Evolutionary conservation across 1,284 basidiomycete species (phyloP).

Genomic region (Wallemia ichthyophaga): DNA sequence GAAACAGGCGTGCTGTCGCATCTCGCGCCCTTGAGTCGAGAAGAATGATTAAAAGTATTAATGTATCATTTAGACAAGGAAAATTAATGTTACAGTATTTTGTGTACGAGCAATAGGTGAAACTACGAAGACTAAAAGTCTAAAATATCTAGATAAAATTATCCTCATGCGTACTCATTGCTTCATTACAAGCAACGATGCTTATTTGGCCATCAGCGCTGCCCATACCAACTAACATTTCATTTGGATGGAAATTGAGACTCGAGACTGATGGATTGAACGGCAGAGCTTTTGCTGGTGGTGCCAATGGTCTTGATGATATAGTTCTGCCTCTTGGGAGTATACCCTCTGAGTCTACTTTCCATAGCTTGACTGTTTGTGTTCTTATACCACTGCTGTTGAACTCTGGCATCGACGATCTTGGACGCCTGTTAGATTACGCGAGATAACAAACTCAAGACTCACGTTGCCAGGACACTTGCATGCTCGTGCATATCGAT

Average conservation of each 20-base stretch:
- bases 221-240: slow-evolving; percentile 46
- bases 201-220: slow-evolving; percentile 30
- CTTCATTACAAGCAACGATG: slow-evolving; percentile 4
- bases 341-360: slow-evolving; percentile 31
- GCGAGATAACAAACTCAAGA: slow-evolving; percentile 6
- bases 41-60: too few relatives aligned
- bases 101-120: not conserved
- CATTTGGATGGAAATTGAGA: slow-evolving; percentile 39
- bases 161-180: not conserved
- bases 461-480: slow-evolving; percentile 61
- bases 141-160: not conserved
- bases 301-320: slow-evolving; percentile 24
- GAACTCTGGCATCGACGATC: slow-evolving; percentile 3
- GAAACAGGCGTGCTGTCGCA: too few relatives aligned
- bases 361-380: slow-evolving; percentile 25
- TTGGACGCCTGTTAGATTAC: slow-evolving; percentile 3
- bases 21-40: too few relatives aligned
- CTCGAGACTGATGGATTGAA: slow-evolving; percentile 27
- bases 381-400: slow-evolving; percentile 2
- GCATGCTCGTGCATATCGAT: slow-evolving; percentile 68
- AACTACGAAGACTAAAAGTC: not conserved
- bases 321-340: slow-evolving; percentile 20
- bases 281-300: slow-evolving; percentile 24
- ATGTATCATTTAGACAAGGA: not conserved
- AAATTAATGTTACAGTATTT: not conserved